Conservation (phyloP, 73 alveolate species). For the Stentor roeselii region DNA sequence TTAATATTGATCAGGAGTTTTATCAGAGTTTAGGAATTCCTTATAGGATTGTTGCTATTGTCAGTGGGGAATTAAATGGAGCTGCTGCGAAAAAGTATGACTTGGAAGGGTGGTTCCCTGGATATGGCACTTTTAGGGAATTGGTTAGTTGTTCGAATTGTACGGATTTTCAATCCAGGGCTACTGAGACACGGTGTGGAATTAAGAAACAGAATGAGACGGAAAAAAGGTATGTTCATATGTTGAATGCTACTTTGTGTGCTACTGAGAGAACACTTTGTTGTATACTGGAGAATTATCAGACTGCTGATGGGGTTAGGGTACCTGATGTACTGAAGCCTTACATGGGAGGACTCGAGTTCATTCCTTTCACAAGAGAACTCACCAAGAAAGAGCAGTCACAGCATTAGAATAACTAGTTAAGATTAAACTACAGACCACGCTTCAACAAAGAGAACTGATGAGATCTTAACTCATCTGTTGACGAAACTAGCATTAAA, state of each 20-base stretch:
- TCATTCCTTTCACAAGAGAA: slow-evolving; percentile 53
- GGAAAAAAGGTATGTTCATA: slow-evolving; percentile 91
- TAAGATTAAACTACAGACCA: slow-evolving; percentile 2
- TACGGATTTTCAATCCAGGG: slow-evolving; percentile 97
- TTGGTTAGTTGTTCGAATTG: slow-evolving; percentile 99
- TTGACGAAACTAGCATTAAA: too few species aligned
- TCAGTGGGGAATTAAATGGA: slow-evolving; percentile 94
- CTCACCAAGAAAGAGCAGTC: slow-evolving; percentile 2
- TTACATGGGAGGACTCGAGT: slow-evolving; percentile 80
- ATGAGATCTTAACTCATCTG: not conserved
- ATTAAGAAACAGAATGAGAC: slow-evolving; percentile 61
- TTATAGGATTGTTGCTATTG: slow-evolving; percentile 95
- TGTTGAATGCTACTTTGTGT: slow-evolving; percentile 97
- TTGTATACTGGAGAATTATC: slow-evolving; percentile 97
- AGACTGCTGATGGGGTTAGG: slow-evolving; percentile 89
- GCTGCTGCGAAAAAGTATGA: slow-evolving; percentile 99
- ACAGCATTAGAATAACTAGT: not conserved
- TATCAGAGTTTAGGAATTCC: slow-evolving; percentile 88
- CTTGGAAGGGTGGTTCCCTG: slow-evolving; percentile 99
- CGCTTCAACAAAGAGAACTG: not conserved
- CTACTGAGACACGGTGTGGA: slow-evolving; percentile 79
- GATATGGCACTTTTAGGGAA: slow-evolving; percentile 92
- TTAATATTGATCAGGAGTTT: slow-evolving; percentile 89
- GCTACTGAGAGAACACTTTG: slow-evolving; percentile 98
- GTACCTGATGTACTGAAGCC: slow-evolving; percentile 93